Evolutionary conservation across 164 flowering plant species (phyloP).

Genomic region (Tetrastigma voinierianum): DNA sequence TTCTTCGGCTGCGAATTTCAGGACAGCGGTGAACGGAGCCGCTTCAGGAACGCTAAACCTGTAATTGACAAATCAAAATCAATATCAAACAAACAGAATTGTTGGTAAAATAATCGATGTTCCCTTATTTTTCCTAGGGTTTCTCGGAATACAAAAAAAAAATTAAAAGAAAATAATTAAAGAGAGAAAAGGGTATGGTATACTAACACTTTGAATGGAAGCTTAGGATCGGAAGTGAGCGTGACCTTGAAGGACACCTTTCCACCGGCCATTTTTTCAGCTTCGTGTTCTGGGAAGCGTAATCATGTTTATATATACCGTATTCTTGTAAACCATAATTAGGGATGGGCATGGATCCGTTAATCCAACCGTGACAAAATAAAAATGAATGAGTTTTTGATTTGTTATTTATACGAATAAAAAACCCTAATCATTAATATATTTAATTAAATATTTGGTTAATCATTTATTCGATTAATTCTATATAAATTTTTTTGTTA

Average conservation of each 20-base stretch:
- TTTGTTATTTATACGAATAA: no score
- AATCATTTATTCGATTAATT: no score
- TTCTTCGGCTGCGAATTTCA: conserved; percentile 96
- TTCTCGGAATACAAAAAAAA: not conserved
- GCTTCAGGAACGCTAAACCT: conserved; percentile 97
- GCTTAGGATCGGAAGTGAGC: conserved; percentile 97
- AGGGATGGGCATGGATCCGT: no score
- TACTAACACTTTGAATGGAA: conserved; percentile 94
- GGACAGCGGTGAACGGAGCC: conserved; percentile 94
- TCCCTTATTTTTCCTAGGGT: no score
- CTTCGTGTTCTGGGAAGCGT: conserved; percentile 3
- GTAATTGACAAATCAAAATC: conserved; percentile 8
- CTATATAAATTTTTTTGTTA: no score
- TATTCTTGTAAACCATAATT: no score
- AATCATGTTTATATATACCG: no score
- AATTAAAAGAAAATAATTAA: not conserved
- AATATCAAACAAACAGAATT: not conserved
- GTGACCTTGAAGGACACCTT: conserved; percentile 96
- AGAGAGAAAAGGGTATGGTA: not conserved
- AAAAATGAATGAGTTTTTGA: no score
- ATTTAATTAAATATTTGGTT: no score
- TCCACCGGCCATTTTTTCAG: conserved; percentile 41
- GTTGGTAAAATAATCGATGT: no score
- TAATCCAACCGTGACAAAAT: no score
- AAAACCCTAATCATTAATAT: no score